phyloP scores from a whole-genome alignment of 2,329 filamentous ascomycete genomes.

The Trichophyton simii region DNA sequence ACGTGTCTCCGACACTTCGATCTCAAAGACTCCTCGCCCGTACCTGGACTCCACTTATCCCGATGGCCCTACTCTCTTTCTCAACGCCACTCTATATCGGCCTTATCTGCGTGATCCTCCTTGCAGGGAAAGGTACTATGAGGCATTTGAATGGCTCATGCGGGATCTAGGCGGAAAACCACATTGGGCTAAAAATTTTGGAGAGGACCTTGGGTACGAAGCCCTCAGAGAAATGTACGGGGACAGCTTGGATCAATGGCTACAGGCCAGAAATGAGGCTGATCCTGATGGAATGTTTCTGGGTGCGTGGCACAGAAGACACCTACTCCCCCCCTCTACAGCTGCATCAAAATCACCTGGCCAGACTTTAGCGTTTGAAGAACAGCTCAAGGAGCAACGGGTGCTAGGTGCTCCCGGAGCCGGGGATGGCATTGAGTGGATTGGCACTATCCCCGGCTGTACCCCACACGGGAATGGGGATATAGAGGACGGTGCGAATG shows the following conservation, averaged over 20 bases:
- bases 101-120: slow-evolving; percentile 69
- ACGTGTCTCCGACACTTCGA: slow-evolving; percentile 61
- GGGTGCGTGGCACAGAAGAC: slow-evolving; percentile 75
- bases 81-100: slow-evolving; percentile 81
- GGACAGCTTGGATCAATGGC: slow-evolving; percentile 52
- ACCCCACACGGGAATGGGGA: neutral
- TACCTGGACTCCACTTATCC: slow-evolving; percentile 60
- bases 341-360: neutral
- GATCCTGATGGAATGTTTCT: slow-evolving; percentile 76
- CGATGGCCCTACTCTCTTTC: slow-evolving; percentile 65
- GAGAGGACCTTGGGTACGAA: slow-evolving; percentile 44
- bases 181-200: slow-evolving; percentile 91
- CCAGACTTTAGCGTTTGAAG: slow-evolving; percentile 22
- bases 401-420: slow-evolving; percentile 18
- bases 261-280: slow-evolving; percentile 53
- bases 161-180: slow-evolving; percentile 67
- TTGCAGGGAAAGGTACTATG: slow-evolving; percentile 64
- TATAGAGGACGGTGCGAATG: slow-evolving; percentile 7
- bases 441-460: slow-evolving; percentile 26
- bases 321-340: slow-evolving; percentile 36
- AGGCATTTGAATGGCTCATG: slow-evolving; percentile 87
- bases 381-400: slow-evolving; percentile 30
- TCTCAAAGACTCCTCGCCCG: slow-evolving; percentile 40
- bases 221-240: slow-evolving; percentile 57
- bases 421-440: slow-evolving; percentile 33